Evolutionary conservation across 2,329 filamentous ascomycete genomes (phyloP), one percentile per base, ranked within the genome.

Genomic region (Hypoxylon sp.): DNA sequence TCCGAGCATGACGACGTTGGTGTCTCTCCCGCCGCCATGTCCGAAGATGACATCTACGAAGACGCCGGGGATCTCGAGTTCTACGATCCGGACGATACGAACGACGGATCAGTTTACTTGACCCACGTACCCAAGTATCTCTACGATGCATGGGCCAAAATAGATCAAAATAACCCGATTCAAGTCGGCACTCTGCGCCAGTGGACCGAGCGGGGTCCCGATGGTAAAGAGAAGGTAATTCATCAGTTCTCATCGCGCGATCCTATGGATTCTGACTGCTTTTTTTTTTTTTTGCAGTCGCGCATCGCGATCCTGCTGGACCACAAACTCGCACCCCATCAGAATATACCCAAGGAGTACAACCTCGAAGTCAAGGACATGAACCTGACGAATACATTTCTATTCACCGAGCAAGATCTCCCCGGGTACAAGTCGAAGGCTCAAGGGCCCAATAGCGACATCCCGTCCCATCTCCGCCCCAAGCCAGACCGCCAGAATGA

Each of bases 321-420:
- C 75, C 85, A 85, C 22, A 85, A 89, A 57, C 84, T 91, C 56
- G 84, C 88, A 6, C 85, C 89, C 70, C 94, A 97, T 78, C 87
- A 91, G 73, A 82, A 86, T 4, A 85, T 98, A n/a, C 94, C 95
- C 10, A 93, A 93, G 77, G 94, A 97, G 77, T 99, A 98, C 81
- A 88, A 93, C 72, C 83, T 98, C 64, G 90, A 94, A 51, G 85
- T 94, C 51, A 90, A 81, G 61, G 84, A 85, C 55, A 76, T 80
- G 61, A 79, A 88, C n/a, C 89, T 95, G 35, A 89, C 89, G 76
- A 98, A 97, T 80, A 96, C 94, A 20, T 97, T 92, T 78, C 85
- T 98, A 63, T 99, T 99, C 78, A 94, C 92, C 44, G 96, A 99
- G 81, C 94, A 97, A 79, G 94, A 98, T 76, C 86, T 97, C 22